A percentile compares a stretch with the other conserved stretches of the same genome.
Evolutionary conservation across 2,329 filamentous ascomycete species (phyloP).

Genomic region (Mollisiaceae sp.): DNA sequence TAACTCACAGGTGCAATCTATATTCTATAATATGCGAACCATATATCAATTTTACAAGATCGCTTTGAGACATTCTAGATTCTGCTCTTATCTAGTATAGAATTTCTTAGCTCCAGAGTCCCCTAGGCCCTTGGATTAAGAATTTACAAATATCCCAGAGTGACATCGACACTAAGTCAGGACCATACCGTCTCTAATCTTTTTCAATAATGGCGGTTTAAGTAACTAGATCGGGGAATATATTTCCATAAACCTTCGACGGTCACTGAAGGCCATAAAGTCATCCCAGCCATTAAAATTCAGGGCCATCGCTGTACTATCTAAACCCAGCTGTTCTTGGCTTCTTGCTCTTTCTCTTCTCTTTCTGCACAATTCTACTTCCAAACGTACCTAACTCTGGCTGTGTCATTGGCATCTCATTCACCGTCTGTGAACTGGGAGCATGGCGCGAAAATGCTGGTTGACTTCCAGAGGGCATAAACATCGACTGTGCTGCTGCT

Average conservation of each 20-base stretch:
- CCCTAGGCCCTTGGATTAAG: too few species aligned
- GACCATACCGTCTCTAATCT: background rate
- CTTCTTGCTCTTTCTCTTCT: conserved; percentile 51
- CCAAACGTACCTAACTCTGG: conserved; percentile 55
- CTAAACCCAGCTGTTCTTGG: conserved; percentile 40
- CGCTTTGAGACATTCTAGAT: too few species aligned
- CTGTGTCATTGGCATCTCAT: conserved; percentile 48
- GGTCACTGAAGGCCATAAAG: background rate
- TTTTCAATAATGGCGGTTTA: background rate
- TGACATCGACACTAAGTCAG: background rate
- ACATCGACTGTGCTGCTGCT: conserved; percentile 52
- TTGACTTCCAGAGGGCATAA: conserved; percentile 39
- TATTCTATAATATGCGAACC: too few species aligned
- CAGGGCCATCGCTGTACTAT: background rate
- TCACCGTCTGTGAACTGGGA: conserved; percentile 39
- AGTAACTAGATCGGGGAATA: background rate
- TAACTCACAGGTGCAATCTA: too few species aligned
- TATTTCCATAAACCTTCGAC: too few species aligned
- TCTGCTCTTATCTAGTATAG: too few species aligned
- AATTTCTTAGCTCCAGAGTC: too few species aligned
- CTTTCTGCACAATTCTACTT: conserved; percentile 44
- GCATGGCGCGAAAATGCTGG: conserved; percentile 27
- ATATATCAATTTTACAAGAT: too few species aligned
- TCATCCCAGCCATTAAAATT: background rate
- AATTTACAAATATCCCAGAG: background rate